phyloP scores from a whole-genome alignment of 495 filamentous ascomycete genomes.

The Penicillium roqueforti region DNA sequence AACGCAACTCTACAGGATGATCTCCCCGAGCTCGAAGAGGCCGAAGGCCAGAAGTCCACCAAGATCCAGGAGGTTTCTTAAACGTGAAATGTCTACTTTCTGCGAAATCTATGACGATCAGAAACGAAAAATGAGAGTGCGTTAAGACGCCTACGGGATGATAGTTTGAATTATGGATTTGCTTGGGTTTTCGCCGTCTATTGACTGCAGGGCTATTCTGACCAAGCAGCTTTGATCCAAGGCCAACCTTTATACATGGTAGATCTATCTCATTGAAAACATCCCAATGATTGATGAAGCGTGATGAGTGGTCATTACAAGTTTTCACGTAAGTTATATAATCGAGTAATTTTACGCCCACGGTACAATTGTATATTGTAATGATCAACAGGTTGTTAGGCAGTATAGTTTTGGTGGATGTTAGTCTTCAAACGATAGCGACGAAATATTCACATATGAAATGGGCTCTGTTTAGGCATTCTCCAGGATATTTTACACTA shows the following conservation, averaged over 20 bases:
- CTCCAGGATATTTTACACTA: too few species aligned
- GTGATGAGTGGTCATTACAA: neutral
- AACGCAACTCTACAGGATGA: conserved; percentile 51
- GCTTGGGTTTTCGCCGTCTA: conserved; percentile 12
- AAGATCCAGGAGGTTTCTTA: conserved; percentile 60
- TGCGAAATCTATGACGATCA: conserved; percentile 27
- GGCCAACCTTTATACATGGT: neutral
- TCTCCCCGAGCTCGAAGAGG: conserved; percentile 57
- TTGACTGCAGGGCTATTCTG: conserved; percentile 16
- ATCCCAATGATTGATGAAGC: conserved; percentile 12
- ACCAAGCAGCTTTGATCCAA: neutral
- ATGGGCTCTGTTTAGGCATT: too few species aligned
- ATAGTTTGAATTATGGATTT: conserved; percentile 16
- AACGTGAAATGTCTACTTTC: conserved; percentile 15
- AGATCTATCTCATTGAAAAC: conserved; percentile 2
- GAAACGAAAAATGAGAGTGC: conserved; percentile 26
- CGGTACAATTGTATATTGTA: neutral
- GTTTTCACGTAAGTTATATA: neutral
- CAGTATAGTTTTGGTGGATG: too few species aligned
- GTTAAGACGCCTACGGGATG: conserved; percentile 15
- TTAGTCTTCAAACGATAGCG: too few species aligned
- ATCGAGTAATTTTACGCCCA: neutral
- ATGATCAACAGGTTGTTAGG: too few species aligned
- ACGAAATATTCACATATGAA: too few species aligned
- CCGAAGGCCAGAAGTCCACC: conserved; percentile 35